Evolutionary conservation across 192 early-diverging fungal genomes (phyloP).

Genomic region (Geranomyces michiganensis): DNA sequence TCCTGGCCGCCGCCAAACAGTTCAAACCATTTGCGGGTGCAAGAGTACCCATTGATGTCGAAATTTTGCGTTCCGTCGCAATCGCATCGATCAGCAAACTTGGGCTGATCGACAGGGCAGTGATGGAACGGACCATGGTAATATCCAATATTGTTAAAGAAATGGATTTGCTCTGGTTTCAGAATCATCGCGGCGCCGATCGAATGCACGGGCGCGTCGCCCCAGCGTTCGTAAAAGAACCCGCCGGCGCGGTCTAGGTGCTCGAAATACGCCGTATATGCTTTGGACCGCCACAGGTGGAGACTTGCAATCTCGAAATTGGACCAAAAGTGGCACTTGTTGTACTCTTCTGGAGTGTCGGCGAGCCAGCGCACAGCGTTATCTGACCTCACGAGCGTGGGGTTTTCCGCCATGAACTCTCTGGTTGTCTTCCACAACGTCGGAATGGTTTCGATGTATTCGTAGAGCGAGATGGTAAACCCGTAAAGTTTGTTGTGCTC

Average conservation of each 20-base stretch:
- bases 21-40: slow-evolving; percentile 19
- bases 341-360: slow-evolving; percentile 55
- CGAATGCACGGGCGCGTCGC: slow-evolving; percentile 76
- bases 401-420: slow-evolving; percentile 24
- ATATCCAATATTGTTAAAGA: slow-evolving; percentile 78
- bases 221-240: slow-evolving; percentile 84
- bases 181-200: slow-evolving; percentile 66
- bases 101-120: slow-evolving; percentile 62
- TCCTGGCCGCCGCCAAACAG: slow-evolving; percentile 18
- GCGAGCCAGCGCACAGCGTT: slow-evolving; percentile 12
- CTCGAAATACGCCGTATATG: slow-evolving; percentile 70
- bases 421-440: slow-evolving; percentile 65
- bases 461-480: slow-evolving; percentile 73
- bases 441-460: slow-evolving; percentile 67
- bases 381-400: slow-evolving; percentile 17
- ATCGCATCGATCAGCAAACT: slow-evolving; percentile 11
- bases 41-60: slow-evolving; percentile 19
- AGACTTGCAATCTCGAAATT: slow-evolving; percentile 88
- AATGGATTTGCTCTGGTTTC: slow-evolving; percentile 66
- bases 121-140: slow-evolving; percentile 68
- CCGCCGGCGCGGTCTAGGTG: slow-evolving; percentile 78
- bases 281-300: slow-evolving; percentile 67
- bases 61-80: slow-evolving; percentile 25
- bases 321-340: slow-evolving; percentile 79
- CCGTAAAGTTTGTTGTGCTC: slow-evolving; percentile 75